phyloP scores from a whole-genome alignment of 2,329 filamentous ascomycete genomes.

The Thielaviopsis populi region DNA sequence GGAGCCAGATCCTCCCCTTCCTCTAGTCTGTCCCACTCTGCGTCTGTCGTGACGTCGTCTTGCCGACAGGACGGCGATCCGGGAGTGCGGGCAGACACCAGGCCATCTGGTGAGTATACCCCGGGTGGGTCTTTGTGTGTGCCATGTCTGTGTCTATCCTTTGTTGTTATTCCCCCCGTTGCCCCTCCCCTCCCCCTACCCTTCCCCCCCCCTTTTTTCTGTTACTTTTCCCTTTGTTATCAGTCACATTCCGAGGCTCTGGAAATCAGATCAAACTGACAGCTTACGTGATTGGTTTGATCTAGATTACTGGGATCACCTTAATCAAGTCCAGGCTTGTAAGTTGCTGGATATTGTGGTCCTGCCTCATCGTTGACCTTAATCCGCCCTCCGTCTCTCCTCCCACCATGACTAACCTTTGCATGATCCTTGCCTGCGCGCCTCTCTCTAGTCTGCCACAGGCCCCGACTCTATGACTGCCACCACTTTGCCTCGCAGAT shows the following conservation, averaged over 20 bases:
- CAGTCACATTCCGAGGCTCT: neutral
- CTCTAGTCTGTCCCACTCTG: neutral
- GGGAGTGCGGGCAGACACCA: neutral
- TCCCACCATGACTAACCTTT: too few species aligned
- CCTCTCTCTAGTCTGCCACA: neutral
- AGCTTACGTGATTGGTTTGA: neutral
- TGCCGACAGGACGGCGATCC: neutral
- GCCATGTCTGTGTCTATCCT: neutral
- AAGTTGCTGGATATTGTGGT: neutral
- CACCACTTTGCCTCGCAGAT: neutral
- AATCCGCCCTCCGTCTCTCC: too few species aligned
- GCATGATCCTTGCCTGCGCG: neutral
- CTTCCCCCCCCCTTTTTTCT: neutral
- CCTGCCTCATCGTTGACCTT: too few species aligned
- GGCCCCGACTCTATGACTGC: neutral
- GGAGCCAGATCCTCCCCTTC: neutral
- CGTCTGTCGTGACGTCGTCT: neutral
- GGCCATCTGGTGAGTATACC: neutral
- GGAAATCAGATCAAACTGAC: neutral
- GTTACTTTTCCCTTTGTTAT: neutral
- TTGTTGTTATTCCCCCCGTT: neutral
- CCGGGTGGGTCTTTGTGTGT: neutral
- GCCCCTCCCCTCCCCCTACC: too few species aligned
- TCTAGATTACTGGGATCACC: neutral
- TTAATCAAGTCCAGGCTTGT: neutral